Evolutionary conservation across 1,139 yeast genomes (phyloP).

Genomic region (Petasospora rhodanensis): DNA sequence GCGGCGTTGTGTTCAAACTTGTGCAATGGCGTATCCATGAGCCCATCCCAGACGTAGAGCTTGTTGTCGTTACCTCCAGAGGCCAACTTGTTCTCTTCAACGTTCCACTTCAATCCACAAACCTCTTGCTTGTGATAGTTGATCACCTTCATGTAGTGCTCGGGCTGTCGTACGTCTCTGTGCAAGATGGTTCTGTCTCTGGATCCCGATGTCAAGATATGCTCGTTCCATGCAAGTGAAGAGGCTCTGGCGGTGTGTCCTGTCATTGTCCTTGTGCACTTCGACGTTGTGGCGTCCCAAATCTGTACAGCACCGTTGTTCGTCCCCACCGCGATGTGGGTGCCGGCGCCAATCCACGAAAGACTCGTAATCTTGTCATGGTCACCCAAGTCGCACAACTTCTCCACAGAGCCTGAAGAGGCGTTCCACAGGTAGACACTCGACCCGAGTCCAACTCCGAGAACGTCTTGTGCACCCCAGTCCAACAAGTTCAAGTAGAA

Average conservation of each 20-base stretch:
- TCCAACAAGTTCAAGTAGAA: slow-evolving; percentile 88
- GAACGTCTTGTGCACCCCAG: slow-evolving; percentile 88
- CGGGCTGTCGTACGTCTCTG: slow-evolving; percentile 86
- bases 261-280: slow-evolving; percentile 84
- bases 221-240: slow-evolving; percentile 92
- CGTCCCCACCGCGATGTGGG: slow-evolving; percentile 92
- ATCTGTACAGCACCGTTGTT: slow-evolving; percentile 83
- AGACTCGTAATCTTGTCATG: slow-evolving; percentile 73
- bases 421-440: slow-evolving; percentile 93
- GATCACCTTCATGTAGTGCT: slow-evolving; percentile 69
- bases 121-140: slow-evolving; percentile 88
- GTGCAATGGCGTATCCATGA: slow-evolving; percentile 64
- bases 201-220: slow-evolving; percentile 81
- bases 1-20: slow-evolving; percentile 92
- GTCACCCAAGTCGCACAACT: slow-evolving; percentile 65
- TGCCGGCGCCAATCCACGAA: slow-evolving; percentile 92
- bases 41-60: slow-evolving; percentile 82
- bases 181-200: slow-evolving; percentile 82
- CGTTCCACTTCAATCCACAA: slow-evolving; percentile 93
- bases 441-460: slow-evolving; percentile 89
- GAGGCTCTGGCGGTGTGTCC: slow-evolving; percentile 87
- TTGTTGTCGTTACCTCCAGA: slow-evolving; percentile 94
- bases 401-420: slow-evolving; percentile 73
- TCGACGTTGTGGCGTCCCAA: slow-evolving; percentile 88
- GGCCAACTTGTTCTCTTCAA: slow-evolving; percentile 81